phyloP scores from a whole-genome alignment of 306 rosid genomes.

The Oemleria cerasiformis region DNA sequence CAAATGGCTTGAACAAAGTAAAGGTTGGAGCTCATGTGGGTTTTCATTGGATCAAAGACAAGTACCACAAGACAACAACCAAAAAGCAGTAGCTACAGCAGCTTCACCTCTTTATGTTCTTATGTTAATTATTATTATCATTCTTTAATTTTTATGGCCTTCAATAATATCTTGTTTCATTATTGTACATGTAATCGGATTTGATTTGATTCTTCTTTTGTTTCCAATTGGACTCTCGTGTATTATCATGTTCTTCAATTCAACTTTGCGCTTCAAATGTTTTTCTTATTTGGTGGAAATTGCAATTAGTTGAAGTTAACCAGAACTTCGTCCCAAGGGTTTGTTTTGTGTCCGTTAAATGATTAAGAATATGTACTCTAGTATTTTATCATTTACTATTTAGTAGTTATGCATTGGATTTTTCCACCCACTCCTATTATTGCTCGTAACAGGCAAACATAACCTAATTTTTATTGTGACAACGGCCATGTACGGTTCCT shows the following conservation, averaged over 20 bases:
- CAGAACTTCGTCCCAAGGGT: not conserved
- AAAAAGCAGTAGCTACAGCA: conserved; percentile 17
- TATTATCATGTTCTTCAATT: not conserved
- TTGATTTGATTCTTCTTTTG: not conserved
- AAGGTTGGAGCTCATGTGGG: conserved; percentile 34
- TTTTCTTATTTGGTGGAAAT: not conserved
- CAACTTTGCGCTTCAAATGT: not conserved
- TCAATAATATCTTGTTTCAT: not conserved
- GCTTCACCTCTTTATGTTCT: no score
- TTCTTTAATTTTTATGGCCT: not conserved
- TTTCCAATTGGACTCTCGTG: not conserved
- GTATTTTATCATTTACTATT: not conserved
- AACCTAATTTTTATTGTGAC: not conserved
- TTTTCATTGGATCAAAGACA: conserved; percentile 39
- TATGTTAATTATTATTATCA: not conserved
- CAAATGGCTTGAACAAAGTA: conserved; percentile 33
- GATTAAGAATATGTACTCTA: no score
- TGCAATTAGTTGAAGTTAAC: not conserved
- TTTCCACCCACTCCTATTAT: no score
- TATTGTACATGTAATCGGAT: not conserved
- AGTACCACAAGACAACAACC: conserved; percentile 32
- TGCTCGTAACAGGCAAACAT: no score
- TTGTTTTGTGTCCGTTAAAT: no score
- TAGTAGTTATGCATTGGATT: not conserved
- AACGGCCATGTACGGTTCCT: not conserved